Evolutionary conservation across 1,284 basidiomycete genomes (phyloP).

Genomic region (Cryptococcus floricola): DNA sequence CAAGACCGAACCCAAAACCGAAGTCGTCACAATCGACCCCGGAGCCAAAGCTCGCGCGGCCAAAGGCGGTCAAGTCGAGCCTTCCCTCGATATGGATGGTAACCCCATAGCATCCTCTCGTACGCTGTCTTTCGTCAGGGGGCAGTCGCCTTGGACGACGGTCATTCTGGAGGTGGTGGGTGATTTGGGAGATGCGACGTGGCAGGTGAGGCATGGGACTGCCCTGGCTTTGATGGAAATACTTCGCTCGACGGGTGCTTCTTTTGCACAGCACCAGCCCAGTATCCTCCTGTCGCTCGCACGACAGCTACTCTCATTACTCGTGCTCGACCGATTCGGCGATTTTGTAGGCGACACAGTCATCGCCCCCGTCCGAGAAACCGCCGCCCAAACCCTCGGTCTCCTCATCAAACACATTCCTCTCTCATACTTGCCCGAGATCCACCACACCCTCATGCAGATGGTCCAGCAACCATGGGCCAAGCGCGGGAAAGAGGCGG

Average conservation of each 20-base stretch:
- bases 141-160: constrained; percentile 84
- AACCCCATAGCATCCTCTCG: constrained; percentile 20
- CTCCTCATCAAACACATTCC: constrained; percentile 85
- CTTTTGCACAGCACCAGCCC: constrained; percentile 13
- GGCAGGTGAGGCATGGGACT: constrained; percentile 94
- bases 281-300: constrained; percentile 58
- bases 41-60: constrained; percentile 42
- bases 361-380: constrained; percentile 94
- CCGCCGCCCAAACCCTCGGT: constrained; percentile 89
- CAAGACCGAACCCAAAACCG: constrained; percentile 14
- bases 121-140: constrained; percentile 50
- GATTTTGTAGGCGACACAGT: constrained; percentile 97
- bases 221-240: constrained; percentile 88
- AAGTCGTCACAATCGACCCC: constrained; percentile 44
- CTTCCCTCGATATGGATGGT: constrained; percentile 29
- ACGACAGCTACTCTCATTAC: constrained; percentile 80
- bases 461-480: constrained; percentile 87
- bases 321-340: constrained; percentile 94
- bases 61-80: constrained; percentile 37
- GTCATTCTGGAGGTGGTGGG: constrained; percentile 77
- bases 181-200: constrained; percentile 76
- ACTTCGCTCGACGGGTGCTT: constrained; percentile 62
- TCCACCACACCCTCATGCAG: constrained; percentile 77
- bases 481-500: constrained; percentile 49
- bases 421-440: constrained; percentile 66